Conservation (phyloP, 2,329 filamentous ascomycete genomes). For the Teratosphaeria gauchensis region DNA sequence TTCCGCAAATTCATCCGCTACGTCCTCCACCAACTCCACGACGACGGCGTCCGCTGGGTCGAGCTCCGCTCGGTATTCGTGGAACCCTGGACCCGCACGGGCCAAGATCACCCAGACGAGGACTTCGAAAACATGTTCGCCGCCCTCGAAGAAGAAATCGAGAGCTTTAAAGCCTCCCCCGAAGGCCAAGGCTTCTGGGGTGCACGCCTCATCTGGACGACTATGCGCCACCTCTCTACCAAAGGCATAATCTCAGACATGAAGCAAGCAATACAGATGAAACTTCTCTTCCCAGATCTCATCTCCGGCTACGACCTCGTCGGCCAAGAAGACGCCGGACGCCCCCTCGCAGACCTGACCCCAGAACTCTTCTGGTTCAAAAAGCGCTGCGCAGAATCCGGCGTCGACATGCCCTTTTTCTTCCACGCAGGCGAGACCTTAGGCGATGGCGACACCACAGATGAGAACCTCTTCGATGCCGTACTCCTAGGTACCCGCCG, state of each 20-base stretch:
- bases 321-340: slow-evolving; percentile 73
- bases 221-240: slow-evolving; percentile 54
- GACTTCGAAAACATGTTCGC: slow-evolving; percentile 62
- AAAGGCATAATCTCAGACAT: slow-evolving; percentile 63
- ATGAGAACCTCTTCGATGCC: slow-evolving; percentile 82
- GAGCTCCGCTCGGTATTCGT: slow-evolving; percentile 72
- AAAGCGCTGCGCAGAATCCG: slow-evolving; percentile 68
- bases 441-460: slow-evolving; percentile 64
- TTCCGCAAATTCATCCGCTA: slow-evolving; percentile 65
- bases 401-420: slow-evolving; percentile 82
- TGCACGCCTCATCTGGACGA: slow-evolving; percentile 74
- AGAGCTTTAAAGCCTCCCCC: slow-evolving; percentile 60
- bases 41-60: slow-evolving; percentile 75
- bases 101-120: slow-evolving; percentile 54
- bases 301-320: slow-evolving; percentile 85
- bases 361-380: slow-evolving; percentile 91
- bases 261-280: slow-evolving; percentile 78
- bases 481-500: slow-evolving; percentile 76
- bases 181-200: slow-evolving; percentile 76
- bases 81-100: slow-evolving; percentile 57
- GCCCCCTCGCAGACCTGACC: slow-evolving; percentile 64
- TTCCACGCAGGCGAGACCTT: slow-evolving; percentile 90
- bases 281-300: slow-evolving; percentile 66
- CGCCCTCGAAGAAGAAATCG: slow-evolving; percentile 67
- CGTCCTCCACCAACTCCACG: slow-evolving; percentile 61